Base-by-base conservation (phyloP, 164 flowering plant genomes). In the Vitis riparia region DNA sequence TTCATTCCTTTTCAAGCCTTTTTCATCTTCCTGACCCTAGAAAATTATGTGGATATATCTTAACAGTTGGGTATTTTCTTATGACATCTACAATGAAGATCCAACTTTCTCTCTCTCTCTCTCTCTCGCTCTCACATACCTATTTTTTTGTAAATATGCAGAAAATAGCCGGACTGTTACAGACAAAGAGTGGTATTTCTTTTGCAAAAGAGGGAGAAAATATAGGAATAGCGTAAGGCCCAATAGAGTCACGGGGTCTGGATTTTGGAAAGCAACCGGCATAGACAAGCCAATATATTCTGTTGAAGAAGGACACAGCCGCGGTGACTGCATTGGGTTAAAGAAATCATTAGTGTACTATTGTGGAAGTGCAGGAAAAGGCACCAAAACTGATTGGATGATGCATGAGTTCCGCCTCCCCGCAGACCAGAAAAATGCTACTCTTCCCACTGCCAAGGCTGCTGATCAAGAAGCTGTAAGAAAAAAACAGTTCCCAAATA, bases 341-440 rank as follows among this genome's bases (percentile, higher is more conserved):
- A 94, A 94, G 84, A 94, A 94, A 67, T 90, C 98, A 0, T 74
- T 94, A 10, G 98, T 94, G 0, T 94, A 90, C 75, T 94, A 94
- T 66, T 80, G 91, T 32, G 98, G 98, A 47, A 86, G 86, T 48
- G 97, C 98, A 2, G 97, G 98, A 14, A 94, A 94, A 82, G 98
- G 98, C 68, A 84, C 92, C 67, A 94, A 94, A 82, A 94, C 98
- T 15, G 97, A 94, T 65, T 94, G 98, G 98, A 94, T 94, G 98
- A 92, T 93, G 98, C 97, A 93, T 66, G 98, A 93, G 77, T 91
- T 92, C 77, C 92, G 98, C 68, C 98, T 90, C 30, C 98, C 98
- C 1, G n/a, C 84, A 27, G 62, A 53, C 1, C 63, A 57, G 9
- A 59, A 51, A 15, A 56, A n/a, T 62, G 48, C 52, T 79, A 74